Evolutionary conservation across 148 eudicot genomes (phyloP), one percentile per base, ranked within the genome.

Genomic region (Rhododendron griersonianum): DNA sequence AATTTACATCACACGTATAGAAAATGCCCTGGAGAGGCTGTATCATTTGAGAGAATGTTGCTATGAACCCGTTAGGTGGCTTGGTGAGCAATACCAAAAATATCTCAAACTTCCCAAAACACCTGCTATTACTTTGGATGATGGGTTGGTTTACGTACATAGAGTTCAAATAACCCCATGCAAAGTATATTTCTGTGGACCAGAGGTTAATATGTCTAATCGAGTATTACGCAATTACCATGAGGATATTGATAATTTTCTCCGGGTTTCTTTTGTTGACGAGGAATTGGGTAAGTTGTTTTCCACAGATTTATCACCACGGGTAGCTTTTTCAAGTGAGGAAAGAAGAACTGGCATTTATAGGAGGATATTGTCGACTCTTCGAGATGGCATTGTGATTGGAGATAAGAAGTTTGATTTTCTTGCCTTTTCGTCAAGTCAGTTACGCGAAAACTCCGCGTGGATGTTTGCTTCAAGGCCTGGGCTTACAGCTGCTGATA

Each of bases 391-490:
- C 28, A 89, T 96, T 75, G 80, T 74, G n/a, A 93, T 96, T 87
- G 97, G 91, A 28, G 87, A 89, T 85, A 95, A 91, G 87, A 93
- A 92, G 81, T 96, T 94, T 86, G 98, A 96, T 30, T 96, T 96
- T 88, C 94, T 96, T 59, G 99, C 99, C 21, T 96, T 95, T 81
- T 96, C 99, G 45, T 95, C 98, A 3, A 96, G 99, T 76, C 99
- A 96, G 78, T 86, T 96, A 55, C 91, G 98, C 57, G 98, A 96
- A 4, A 95, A 92, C 87, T 95, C 98, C 47, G 91, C 91, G 4
- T 96, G 99, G 99, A 91, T 96, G 98, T 96, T 96, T 95, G 95
- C 99, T 87, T 91, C 97, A 65, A 91, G 92, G 33, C 87, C 90
- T 79, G 92, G 92, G 79, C 75, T 93, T 23, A 88, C 90, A 85